A percentile compares a stretch with the other conserved stretches of the same genome.
These are phyloP conservation scores for Albizia julibrissin DNA, from an alignment of 306 rosid species.

Conservation along the genomic window DNA sequence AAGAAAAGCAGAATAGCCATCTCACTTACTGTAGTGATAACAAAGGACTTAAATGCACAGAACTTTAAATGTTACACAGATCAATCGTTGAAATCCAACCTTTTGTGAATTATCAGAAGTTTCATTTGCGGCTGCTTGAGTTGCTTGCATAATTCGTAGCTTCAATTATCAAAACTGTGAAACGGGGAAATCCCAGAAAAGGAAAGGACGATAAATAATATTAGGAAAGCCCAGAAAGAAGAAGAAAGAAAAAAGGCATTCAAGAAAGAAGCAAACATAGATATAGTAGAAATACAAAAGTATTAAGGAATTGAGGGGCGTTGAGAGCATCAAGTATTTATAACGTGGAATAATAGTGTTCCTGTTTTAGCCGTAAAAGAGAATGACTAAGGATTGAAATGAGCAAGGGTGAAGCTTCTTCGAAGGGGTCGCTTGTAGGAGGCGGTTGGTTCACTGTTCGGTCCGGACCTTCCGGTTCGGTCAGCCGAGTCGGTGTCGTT, in stretches of 20 bases:
- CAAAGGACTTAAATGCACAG: constrained; percentile 10
- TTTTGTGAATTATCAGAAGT: constrained; percentile 34
- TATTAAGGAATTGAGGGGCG: background rate
- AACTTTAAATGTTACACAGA: constrained; percentile 15
- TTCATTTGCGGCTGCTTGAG: constrained; percentile 34
- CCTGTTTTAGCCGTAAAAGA: background rate
- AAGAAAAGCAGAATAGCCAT: background rate
- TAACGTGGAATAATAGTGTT: background rate
- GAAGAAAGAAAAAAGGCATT: background rate
- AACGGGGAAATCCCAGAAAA: constrained; percentile 2
- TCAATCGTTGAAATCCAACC: constrained; percentile 27
- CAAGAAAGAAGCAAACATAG: constrained; percentile 20
- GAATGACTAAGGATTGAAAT: background rate
- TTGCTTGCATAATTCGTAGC: constrained; percentile 56
- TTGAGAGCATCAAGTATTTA: background rate
- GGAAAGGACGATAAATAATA: background rate
- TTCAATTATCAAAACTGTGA: constrained; percentile 20
- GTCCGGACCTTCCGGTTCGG: background rate
- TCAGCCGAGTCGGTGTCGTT: background rate
- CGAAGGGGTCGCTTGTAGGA: background rate
- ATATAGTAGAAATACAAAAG: background rate
- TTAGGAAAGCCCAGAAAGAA: background rate
- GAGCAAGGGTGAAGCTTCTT: background rate
- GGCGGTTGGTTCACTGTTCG: background rate
- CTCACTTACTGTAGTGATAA: background rate